Evolutionary conservation across 106 monocot species (phyloP).

Genomic region (Amphibolis antarctica): DNA sequence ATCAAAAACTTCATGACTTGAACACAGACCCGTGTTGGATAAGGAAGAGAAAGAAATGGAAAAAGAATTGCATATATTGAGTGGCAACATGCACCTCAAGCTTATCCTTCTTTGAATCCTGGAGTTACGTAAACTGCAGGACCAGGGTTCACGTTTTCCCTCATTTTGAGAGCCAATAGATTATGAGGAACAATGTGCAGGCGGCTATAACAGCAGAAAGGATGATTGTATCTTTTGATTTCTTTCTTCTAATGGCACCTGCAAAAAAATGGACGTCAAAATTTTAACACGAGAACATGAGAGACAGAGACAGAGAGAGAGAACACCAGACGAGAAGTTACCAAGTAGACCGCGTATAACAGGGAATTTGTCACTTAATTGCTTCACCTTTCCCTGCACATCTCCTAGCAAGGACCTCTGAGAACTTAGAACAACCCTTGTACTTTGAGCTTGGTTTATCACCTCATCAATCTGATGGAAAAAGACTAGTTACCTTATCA

Average conservation of each 20-base stretch:
- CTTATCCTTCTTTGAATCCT: too few relatives aligned
- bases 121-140: not conserved
- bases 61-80: too few relatives aligned
- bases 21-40: not conserved
- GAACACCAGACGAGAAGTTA: conserved; percentile 19
- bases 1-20: not conserved
- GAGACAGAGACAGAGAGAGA: not conserved
- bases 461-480: conserved; percentile 75
- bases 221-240: conserved; percentile 76
- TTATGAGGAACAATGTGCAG: conserved; percentile 83
- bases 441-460: conserved; percentile 83
- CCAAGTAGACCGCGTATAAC: conserved; percentile 77
- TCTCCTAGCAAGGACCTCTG: conserved; percentile 62
- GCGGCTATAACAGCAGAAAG: conserved; percentile 89
- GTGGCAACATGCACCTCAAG: not conserved
- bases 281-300: not conserved
- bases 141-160: not conserved
- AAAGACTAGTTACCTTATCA: conserved; percentile 3
- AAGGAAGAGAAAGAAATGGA: not conserved
- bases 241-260: conserved; percentile 90
- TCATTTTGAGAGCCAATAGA: conserved; percentile 98
- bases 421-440: conserved; percentile 51
- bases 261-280: conserved; percentile 2
- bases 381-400: conserved; percentile 93
- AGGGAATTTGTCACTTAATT: conserved; percentile 91